Evolutionary conservation across 306 rosid genomes (phyloP), one percentile per base, ranked within the genome.

Genomic region (Lablab purpureus): DNA sequence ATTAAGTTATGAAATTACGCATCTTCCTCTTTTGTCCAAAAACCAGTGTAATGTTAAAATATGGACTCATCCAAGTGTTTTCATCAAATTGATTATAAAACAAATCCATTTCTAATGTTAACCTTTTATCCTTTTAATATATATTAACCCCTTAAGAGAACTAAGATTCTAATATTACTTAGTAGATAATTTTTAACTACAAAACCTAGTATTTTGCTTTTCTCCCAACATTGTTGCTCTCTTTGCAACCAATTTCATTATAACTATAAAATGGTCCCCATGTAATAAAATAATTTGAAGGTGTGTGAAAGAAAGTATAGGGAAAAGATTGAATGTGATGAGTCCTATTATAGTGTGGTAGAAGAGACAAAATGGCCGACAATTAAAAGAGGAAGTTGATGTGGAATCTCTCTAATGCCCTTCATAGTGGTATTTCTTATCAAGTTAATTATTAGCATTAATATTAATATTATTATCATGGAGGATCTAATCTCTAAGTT

Each of bases 331-430:
- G n/a, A n/a, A 43, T 72, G 50, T 66, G 60, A n/a, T 72, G 59
- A 75, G 83, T 71, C 50, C 45, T 13, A 69, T n/a, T 13, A 69
- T n/a, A 71, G 76, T 71, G 73, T 66, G 84, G 84, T 75, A 65
- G 73, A 82, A 65, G 54, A 25, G 80, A 84, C 90, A 86, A 88
- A 40, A 89, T 82, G 92, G 89, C 92, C 91, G 92, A 88, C 92
- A 88, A 74, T 36, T 69, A 49, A 81, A 88, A 88, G 82, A 46
- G 83, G 73, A 74, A 64, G 80, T 74, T 70, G 88, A 86, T 56
- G 84, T 80, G 94, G 90, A 84, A 80, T 52, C 67, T 65, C 88
- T 83, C 78, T 59, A 67, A 73, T 75, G 87, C 87, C 80, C 50
- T 58, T 85, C 62, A 73, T 84, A 81, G 89, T 87, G 86, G 73